Percentiles rank a stretch among this genome's conserved stretches.
These are phyloP conservation scores for Pleoardoris graminearum DNA, from an alignment of 2,329 filamentous ascomycete genomes.

Conservation along the genomic window DNA sequence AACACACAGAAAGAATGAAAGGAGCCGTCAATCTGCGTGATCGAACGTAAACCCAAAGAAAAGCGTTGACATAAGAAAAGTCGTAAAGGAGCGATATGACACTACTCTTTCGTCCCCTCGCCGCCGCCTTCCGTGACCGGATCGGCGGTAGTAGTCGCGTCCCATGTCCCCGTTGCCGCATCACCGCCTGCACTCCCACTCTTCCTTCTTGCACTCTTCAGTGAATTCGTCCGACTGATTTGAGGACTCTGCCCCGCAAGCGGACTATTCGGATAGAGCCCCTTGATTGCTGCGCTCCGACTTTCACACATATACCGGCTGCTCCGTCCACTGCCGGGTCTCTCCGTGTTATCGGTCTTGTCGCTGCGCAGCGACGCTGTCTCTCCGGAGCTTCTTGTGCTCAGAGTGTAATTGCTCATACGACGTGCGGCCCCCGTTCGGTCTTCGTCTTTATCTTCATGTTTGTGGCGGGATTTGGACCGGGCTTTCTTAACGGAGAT, in stretches of 20 bases:
- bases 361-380: constrained; percentile 5
- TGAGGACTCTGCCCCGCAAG: constrained; percentile 5
- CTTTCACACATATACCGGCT: constrained; percentile 40
- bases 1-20: not conserved
- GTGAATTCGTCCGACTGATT: constrained; percentile 9
- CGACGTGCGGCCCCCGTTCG: constrained; percentile 28
- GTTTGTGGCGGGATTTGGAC: constrained; percentile 7
- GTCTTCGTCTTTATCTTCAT: constrained; percentile 7
- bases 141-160: not conserved
- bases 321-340: constrained; percentile 25
- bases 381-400: constrained; percentile 22
- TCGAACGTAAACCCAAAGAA: no score
- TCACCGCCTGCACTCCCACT: constrained; percentile 4
- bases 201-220: constrained; percentile 11
- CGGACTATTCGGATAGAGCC: constrained; percentile 38
- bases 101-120: not conserved
- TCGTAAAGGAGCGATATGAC: not conserved
- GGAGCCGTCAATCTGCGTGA: not conserved
- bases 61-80: no score
- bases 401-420: constrained; percentile 37
- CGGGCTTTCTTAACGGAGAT: constrained; percentile 21
- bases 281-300: constrained; percentile 45
- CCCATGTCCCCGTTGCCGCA: constrained; percentile 3
- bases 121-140: not conserved
- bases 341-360: constrained; percentile 20